Base-by-base conservation (phyloP, 208 protist species). In the Crithidia fasciculata region DNA sequence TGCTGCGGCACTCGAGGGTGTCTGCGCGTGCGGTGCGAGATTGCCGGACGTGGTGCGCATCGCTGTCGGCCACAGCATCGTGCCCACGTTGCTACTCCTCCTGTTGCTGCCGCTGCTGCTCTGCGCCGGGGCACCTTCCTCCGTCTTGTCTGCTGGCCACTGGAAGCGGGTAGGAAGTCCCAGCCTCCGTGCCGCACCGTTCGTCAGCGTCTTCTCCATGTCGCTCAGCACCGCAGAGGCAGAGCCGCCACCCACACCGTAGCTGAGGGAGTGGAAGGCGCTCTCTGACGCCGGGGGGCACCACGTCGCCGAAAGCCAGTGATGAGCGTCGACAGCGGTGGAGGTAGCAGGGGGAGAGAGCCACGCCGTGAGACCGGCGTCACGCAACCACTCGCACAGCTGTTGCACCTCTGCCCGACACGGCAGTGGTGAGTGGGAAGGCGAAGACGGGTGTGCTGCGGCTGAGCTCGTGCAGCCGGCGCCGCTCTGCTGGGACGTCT, bases 111-210 rank as follows among this genome's bases (percentile, higher is more conserved):
- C 3, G 28, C 28, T 28, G 28, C 28, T 28, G 28, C 28, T 28
- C 0, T 28, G 28, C 28, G 28, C 1, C 28, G 1, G 28, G 28
- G 28, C 28, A 28, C 28, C 28, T 28, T 1, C 28, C 28, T 28
- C 28, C 1, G 28, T 28, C 28, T 28, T 28, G 28, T 28, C 28
- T 28, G 28, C 36, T 0, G 57, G 69, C 81, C 87, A 92, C 4
- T 65, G 69, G 47, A 92, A 89, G 36, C 87, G 87, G 5, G 40
- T 36, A 2, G 84, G 82, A 4, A 92, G 78, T 2, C 70, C 62
- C 18, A 88, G 61, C 6, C 74, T 70, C 6, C 40, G 18, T 3
- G 82, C 87, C 5, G 83, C 71, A 12, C 36, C 28, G 58, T 92
- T 84, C 4, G 69, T 53, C 12, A 81, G 28, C 3, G 39, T n/a